These are phyloP conservation scores for Blastomyces gilchristii DNA, from an alignment of 2,329 filamentous ascomycete species.

Conservation along the genomic window DNA sequence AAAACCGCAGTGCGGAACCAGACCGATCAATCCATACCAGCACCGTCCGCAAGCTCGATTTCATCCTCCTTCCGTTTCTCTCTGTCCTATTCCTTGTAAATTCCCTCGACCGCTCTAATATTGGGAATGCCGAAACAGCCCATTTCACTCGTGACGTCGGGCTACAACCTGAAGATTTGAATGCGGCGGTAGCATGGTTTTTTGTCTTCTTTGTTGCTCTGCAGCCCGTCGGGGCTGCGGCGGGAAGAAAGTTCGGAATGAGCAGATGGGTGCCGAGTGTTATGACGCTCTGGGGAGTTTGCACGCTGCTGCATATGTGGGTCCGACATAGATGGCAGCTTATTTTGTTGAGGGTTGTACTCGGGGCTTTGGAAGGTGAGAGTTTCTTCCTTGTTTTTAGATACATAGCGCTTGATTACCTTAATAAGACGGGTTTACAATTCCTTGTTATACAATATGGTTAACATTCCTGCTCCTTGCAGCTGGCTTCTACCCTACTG, in stretches of 20 bases:
- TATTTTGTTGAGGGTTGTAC: constrained; percentile 36
- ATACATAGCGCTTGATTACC: too few relatives aligned
- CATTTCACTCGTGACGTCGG: constrained; percentile 49
- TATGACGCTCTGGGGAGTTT: constrained; percentile 46
- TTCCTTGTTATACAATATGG: constrained; percentile 8
- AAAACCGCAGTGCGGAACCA: neutral
- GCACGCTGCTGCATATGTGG: constrained; percentile 40
- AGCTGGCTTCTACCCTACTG: constrained; percentile 50
- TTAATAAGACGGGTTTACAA: neutral
- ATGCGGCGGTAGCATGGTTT: constrained; percentile 47
- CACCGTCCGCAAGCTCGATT: constrained; percentile 38
- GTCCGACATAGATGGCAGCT: constrained; percentile 40
- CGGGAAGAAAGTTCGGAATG: constrained; percentile 36
- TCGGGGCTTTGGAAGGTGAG: constrained; percentile 39
- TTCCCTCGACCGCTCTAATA: constrained; percentile 44
- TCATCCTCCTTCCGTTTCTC: constrained; percentile 42
- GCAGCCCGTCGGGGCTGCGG: constrained; percentile 44
- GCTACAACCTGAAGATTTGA: constrained; percentile 43
- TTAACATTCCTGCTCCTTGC: constrained; percentile 15
- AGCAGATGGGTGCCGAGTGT: constrained; percentile 47
- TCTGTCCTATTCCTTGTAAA: constrained; percentile 45
- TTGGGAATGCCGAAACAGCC: constrained; percentile 48
- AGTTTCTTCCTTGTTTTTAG: neutral
- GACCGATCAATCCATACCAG: constrained; percentile 9
- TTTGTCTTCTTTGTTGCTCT: constrained; percentile 50